phyloP scores from a whole-genome alignment of 768 basidiomycete genomes.

The Saitozyma sp. region DNA sequence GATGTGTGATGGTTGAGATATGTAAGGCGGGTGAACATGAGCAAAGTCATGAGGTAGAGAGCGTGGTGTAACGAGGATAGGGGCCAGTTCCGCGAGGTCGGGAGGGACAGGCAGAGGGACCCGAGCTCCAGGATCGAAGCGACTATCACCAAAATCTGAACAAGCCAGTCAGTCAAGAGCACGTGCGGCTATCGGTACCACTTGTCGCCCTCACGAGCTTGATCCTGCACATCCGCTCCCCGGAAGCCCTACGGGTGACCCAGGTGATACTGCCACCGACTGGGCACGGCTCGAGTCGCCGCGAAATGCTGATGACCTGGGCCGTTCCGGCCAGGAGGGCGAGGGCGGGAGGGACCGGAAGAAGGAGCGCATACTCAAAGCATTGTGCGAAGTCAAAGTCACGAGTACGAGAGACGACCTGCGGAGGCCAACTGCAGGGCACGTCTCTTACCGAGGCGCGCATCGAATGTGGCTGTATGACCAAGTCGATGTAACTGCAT shows the following conservation, averaged over 20 bases:
- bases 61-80: constrained; percentile 57
- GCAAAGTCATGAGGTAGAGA: constrained; percentile 63
- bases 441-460: no score
- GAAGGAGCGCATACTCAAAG: constrained; percentile 71
- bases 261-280: constrained; percentile 42
- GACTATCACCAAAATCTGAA: constrained; percentile 13
- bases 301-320: constrained; percentile 27
- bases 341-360: constrained; percentile 60
- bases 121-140: constrained; percentile 55
- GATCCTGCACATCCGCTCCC: constrained; percentile 57
- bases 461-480: no score
- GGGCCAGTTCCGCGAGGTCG: constrained; percentile 56
- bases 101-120: constrained; percentile 56
- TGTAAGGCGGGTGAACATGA: constrained; percentile 60
- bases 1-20: constrained; percentile 70
- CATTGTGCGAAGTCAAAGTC: constrained; percentile 78
- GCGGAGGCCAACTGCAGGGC: constrained; percentile 36
- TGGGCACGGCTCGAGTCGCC: constrained; percentile 49
- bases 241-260: constrained; percentile 55
- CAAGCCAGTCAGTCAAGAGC: constrained; percentile 58
- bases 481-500: no score
- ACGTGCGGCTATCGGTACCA: constrained; percentile 36
- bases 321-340: constrained; percentile 55
- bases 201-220: constrained; percentile 11
- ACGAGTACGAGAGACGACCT: constrained; percentile 59